Base-by-base conservation (phyloP, 2,329 filamentous ascomycete genomes). In the Alternaria incomplexa region DNA sequence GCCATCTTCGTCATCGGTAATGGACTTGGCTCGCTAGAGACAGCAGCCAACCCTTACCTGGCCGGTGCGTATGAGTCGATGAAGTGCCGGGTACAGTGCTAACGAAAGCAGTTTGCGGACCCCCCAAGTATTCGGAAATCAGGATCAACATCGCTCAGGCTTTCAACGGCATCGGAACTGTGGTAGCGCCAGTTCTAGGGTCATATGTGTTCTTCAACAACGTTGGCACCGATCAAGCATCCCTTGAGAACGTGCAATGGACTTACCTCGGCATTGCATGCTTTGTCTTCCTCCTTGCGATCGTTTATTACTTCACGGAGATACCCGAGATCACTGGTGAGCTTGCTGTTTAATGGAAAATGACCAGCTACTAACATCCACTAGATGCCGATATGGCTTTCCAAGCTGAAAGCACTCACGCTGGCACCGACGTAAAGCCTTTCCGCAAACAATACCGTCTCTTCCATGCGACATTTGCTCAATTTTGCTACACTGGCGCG, bases 401-500 rank as follows among this genome's bases (percentile, higher is more conserved):
- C 32, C 85, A 87, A 70, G 85, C 77, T 12, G 69, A 74, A 45
- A 71, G 69, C 23, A 76, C 78, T 15, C 73, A 79, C 46, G 77
- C 73, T 12, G 75, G 73, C 3, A 75, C 77, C 6, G 76, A 84
- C 56, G 75, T 81, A 25, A 82, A 85, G 58, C 86, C 87, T 0
- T 83, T 90, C 69, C 73, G 75, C 56, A 87, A 86, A 67, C 87
- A 90, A 75, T 93, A 91, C 78, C 87, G 88, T 23, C 84, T 94
- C 3, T 93, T 93, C 83, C 90, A 93, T 71, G 92, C 90, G 12
- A 87, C 90, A 0, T 87, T 89, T 69, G 90, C 91, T 0, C 91
- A 95, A 69, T 94, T 94, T 79, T 92, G 89, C 76, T 96, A 95
- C 77, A 90, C 92, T 0, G 92, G 92, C 51, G 88, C 91, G 0